Percentiles rank a stretch among this genome's conserved stretches.
Conservation (phyloP, 1,284 basidiomycete genomes). For the Kwoniella shivajii region DNA sequence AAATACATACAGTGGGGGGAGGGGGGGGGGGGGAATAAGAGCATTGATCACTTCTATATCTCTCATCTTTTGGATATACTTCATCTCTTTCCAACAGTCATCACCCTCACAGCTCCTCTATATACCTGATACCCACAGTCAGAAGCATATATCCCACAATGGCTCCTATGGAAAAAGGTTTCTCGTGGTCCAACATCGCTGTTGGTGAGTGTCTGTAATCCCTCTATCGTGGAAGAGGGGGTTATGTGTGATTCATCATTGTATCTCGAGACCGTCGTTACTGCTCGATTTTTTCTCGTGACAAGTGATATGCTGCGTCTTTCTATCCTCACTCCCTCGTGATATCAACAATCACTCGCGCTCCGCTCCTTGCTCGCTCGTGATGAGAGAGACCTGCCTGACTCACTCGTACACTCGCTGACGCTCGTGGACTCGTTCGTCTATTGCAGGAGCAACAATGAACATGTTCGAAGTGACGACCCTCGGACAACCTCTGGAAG, state of each 20-base stretch:
- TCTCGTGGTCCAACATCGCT: constrained; percentile 98
- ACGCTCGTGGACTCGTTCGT: too few relatives aligned
- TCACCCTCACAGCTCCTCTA: background rate
- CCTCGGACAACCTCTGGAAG: constrained; percentile 96
- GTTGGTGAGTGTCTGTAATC: constrained; percentile 67
- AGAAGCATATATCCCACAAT: constrained; percentile 38
- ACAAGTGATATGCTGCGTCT: too few relatives aligned
- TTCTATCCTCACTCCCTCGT: too few relatives aligned
- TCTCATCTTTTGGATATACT: background rate
- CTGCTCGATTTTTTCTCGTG: background rate
- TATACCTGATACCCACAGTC: background rate
- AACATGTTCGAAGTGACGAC: constrained; percentile 93
- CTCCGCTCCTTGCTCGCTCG: too few relatives aligned
- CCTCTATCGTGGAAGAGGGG: background rate
- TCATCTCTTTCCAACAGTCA: background rate
- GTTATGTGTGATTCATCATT: background rate
- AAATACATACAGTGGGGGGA: too few relatives aligned
- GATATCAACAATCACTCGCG: too few relatives aligned
- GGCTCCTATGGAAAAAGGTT: constrained; percentile 73
- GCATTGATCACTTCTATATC: background rate
- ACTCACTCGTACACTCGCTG: background rate
- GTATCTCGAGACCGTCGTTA: background rate
- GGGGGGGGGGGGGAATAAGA: background rate
- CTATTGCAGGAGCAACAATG: constrained; percentile 81
- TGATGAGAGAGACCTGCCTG: too few relatives aligned